A percentile compares a stretch with the other conserved stretches of the same genome.
These are phyloP conservation scores for Rhizopogon sp. DNA, from an alignment of 768 basidiomycete species.

Conservation along the genomic window DNA sequence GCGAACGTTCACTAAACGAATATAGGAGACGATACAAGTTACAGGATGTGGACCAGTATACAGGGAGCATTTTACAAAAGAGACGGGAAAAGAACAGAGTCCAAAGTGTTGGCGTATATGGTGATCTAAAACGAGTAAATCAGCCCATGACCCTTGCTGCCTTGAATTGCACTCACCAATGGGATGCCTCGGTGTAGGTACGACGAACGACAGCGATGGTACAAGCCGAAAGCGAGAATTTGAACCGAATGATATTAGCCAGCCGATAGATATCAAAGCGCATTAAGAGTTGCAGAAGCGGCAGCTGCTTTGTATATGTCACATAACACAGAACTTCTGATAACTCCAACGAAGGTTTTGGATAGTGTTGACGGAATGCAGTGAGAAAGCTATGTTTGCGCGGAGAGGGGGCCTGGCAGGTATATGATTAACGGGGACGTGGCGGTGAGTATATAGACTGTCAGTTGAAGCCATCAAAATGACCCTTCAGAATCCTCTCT, in stretches of 20 bases:
- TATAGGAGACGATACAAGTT: background rate
- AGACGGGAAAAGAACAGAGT: background rate
- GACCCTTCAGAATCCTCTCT: conserved; percentile 85
- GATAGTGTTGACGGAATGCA: background rate
- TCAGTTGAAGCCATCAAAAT: conserved; percentile 87
- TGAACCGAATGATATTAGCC: background rate
- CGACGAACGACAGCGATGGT: background rate
- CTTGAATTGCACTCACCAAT: background rate
- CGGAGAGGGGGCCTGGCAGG: background rate
- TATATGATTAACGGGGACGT: background rate
- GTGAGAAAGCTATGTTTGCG: background rate
- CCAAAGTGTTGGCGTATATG: background rate
- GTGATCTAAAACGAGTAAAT: background rate
- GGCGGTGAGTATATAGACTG: background rate
- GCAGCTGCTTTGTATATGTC: background rate
- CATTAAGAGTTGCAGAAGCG: background rate
- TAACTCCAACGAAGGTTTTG: background rate
- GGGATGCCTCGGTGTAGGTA: background rate
- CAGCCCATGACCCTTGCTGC: background rate
- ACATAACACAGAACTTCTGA: background rate
- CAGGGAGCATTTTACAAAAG: background rate
- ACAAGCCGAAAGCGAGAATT: background rate
- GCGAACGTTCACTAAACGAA: background rate
- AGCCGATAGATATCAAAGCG: background rate
- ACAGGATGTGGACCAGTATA: background rate